Evolutionary conservation across 345 rosid genomes (phyloP).

Genomic region (Aegle marmelos): DNA sequence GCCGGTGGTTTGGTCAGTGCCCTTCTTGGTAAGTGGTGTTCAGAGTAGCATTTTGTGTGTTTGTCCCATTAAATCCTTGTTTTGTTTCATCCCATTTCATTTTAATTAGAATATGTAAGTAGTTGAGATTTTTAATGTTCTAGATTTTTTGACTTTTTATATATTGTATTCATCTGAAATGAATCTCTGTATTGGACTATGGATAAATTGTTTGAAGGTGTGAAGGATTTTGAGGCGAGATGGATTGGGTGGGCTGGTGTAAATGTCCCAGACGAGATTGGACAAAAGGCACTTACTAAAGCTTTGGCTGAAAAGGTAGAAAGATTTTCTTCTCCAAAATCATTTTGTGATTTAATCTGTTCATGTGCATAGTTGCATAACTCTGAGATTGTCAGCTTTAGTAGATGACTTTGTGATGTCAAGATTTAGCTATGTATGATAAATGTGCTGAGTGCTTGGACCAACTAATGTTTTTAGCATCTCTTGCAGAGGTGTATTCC

Average conservation of each 20-base stretch:
- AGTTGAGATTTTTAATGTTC: neutral
- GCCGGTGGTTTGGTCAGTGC: slow-evolving; percentile 97
- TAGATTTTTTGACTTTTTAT: neutral
- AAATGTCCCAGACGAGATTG: slow-evolving; percentile 93
- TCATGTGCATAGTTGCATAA: neutral
- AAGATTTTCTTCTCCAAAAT: neutral
- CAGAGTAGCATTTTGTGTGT: neutral
- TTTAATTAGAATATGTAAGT: neutral
- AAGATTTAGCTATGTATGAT: neutral
- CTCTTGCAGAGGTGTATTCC: slow-evolving; percentile 90
- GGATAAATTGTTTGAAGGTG: slow-evolving; percentile 58
- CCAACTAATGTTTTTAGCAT: slow-evolving; percentile 8
- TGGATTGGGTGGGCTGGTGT: slow-evolving; percentile 99
- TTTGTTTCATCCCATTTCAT: neutral
- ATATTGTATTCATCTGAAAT: slow-evolving; percentile 9
- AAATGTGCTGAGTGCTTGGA: neutral
- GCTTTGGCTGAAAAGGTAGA: slow-evolving; percentile 94
- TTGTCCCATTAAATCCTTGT: neutral
- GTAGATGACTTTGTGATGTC: neutral
- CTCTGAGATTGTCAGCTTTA: neutral
- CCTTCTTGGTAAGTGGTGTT: slow-evolving; percentile 63
- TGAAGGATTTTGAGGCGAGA: slow-evolving; percentile 95
- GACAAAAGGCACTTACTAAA: slow-evolving; percentile 89
- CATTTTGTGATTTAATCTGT: neutral
- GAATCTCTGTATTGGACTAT: slow-evolving; percentile 31